Percentiles rank a stretch among this genome's conserved stretches.
These are phyloP conservation scores for Paxillus involutus DNA, from an alignment of 768 basidiomycete species.

Conservation along the genomic window DNA sequence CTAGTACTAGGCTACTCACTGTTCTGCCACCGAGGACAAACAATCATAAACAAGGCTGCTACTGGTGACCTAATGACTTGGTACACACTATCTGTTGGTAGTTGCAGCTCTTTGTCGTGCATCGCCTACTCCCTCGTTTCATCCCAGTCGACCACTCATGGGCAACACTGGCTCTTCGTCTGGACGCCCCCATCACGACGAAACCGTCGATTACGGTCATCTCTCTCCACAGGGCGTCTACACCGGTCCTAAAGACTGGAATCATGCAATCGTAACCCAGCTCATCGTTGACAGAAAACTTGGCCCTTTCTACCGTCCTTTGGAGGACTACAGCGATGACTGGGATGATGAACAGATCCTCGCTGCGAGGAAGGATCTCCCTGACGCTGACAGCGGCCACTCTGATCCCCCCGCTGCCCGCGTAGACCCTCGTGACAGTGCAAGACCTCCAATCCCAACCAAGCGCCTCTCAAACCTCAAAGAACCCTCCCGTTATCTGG, in stretches of 20 bases:
- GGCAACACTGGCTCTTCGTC: constrained; percentile 82
- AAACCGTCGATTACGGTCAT: constrained; percentile 80
- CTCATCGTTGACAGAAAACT: constrained; percentile 86
- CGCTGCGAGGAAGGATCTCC: constrained; percentile 70
- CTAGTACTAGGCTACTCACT: no score
- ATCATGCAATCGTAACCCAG: constrained; percentile 81
- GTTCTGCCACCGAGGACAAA: constrained; percentile 8
- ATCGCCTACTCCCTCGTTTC: neutral
- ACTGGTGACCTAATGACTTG: constrained; percentile 6
- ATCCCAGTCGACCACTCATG: constrained; percentile 42
- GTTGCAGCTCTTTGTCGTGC: neutral
- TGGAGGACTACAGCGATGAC: constrained; percentile 87
- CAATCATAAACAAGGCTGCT: constrained; percentile 1
- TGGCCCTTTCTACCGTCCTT: constrained; percentile 94
- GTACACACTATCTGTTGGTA: neutral
- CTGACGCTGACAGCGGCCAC: constrained; percentile 49
- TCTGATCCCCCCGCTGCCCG: constrained; percentile 33
- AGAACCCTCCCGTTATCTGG: constrained; percentile 63
- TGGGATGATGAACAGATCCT: constrained; percentile 91
- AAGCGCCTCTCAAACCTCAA: constrained; percentile 61
- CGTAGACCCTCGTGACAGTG: constrained; percentile 28
- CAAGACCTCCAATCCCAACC: constrained; percentile 31
- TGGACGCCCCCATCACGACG: constrained; percentile 72
- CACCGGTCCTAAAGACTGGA: constrained; percentile 85
- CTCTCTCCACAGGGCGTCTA: constrained; percentile 86